These are phyloP conservation scores for Echeveria elegans DNA, from an alignment of 164 flowering plant genomes.

Conservation along the genomic window DNA sequence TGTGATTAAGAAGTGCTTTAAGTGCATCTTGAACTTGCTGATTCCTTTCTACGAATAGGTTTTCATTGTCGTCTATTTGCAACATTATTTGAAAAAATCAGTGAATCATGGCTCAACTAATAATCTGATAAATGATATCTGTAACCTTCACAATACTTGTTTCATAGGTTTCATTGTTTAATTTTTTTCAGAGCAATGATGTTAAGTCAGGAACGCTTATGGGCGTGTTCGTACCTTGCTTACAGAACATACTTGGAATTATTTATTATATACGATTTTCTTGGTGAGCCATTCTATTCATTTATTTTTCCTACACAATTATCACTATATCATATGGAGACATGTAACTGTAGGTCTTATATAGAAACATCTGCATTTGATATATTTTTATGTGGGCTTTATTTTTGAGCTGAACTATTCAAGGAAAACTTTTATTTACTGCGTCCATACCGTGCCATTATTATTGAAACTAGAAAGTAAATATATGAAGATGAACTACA, in stretches of 20 bases:
- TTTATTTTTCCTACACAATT: background rate
- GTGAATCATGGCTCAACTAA: background rate
- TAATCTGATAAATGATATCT: background rate
- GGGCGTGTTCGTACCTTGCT: conserved; percentile 98
- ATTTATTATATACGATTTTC: conserved; percentile 96
- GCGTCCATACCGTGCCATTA: background rate
- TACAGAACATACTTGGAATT: conserved; percentile 95
- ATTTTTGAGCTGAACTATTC: background rate
- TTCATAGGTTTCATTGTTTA: background rate
- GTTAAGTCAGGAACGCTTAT: conserved; percentile 81
- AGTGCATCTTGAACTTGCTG: too few relatives aligned
- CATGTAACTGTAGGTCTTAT: background rate
- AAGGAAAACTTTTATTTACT: background rate
- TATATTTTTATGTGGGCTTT: background rate
- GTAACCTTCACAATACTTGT: background rate
- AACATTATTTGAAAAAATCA: too few relatives aligned
- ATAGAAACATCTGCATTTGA: background rate
- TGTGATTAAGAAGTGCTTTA: background rate
- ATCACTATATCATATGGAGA: background rate
- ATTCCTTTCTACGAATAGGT: too few relatives aligned
- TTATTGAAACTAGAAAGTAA: background rate
- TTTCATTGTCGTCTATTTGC: too few relatives aligned
- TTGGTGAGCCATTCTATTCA: conserved; percentile 42
- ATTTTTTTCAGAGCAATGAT: conserved; percentile 44
- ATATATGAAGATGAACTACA: too few relatives aligned